These are phyloP conservation scores for Candida anutae DNA, from an alignment of 1,139 yeast species.

Conservation along the genomic window DNA sequence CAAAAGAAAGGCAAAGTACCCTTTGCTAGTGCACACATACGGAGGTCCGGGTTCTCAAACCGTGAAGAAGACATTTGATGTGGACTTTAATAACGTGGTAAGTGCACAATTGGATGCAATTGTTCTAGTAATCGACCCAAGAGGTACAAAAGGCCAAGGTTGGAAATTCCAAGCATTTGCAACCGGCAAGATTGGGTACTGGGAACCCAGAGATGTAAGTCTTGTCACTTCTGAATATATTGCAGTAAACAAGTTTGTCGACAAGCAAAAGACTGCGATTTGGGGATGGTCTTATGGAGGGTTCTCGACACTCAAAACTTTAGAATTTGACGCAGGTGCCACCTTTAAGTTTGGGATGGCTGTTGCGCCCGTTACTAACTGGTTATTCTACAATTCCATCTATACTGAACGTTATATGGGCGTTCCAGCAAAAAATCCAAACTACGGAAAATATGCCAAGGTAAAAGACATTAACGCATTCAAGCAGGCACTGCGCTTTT, in stretches of 20 bases:
- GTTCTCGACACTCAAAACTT: conserved; percentile 65
- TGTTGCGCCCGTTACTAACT: conserved; percentile 84
- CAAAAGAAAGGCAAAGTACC: conserved; percentile 48
- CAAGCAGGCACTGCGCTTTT: conserved; percentile 46
- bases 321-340: conserved; percentile 63
- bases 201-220: conserved; percentile 82
- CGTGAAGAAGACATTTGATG: conserved; percentile 44
- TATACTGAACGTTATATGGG: conserved; percentile 92
- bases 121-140: conserved; percentile 80
- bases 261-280: conserved; percentile 58
- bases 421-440: conserved; percentile 45
- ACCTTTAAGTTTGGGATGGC: conserved; percentile 75
- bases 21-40: conserved; percentile 74
- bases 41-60: conserved; percentile 94
- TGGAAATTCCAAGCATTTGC: conserved; percentile 70
- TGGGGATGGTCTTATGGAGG: conserved; percentile 99
- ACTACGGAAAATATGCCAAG: conserved; percentile 37
- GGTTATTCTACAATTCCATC: conserved; percentile 73
- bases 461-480: conserved; percentile 47
- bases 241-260: conserved; percentile 44
- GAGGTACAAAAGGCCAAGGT: conserved; percentile 91
- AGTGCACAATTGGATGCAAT: conserved; percentile 66
- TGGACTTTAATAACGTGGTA: conserved; percentile 64
- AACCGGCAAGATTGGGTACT: conserved; percentile 62
- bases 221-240: conserved; percentile 60